Evolutionary conservation across 768 basidiomycete species (phyloP), one percentile per base, ranked within the genome.

Genomic region (Xerocomellus intermedius): DNA sequence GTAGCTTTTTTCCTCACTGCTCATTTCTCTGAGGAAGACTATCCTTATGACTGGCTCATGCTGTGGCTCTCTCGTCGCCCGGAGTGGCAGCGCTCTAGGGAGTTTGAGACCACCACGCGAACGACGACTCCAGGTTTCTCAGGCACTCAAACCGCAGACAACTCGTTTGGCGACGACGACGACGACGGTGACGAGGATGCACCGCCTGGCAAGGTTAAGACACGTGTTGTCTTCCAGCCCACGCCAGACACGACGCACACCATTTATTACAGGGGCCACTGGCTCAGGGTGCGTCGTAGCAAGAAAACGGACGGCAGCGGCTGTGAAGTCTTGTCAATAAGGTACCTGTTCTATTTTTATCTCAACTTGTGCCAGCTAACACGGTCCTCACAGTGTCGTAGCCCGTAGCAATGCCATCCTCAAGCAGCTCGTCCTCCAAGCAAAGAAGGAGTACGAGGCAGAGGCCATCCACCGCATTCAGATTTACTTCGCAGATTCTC

Each of bases 41-140:
- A 89, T 59, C 91, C 90, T 4, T 93, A 91, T 62, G 90, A 93
- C 73, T 93, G 90, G 90, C 79, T 93, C 49, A 92, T 92, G 88
- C 79, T 91, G 32, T 93, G 90, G 90, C 82, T 93, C 46, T 89
- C 89, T 41, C 85, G 89, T 48, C 81, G 88, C 76, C 80, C 90
- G 39, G 90, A 92, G 71, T 92, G 90, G 90, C 90, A 92, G 65
- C 86, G 89, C 37, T 91, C 90, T 8, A 83, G 91, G 53, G 91
- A 93, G 72, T 91, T 93, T 57, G 91, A 93, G 74, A 91, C 90
- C 0, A 93, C 91, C 17, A 92, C 90, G 13, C 82, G 90, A 36
- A 80, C 85, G 0, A 77, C 84, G 12, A 83, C 82, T 4, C 82
- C 86, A 3, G 82, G 84, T 22, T 77, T 81, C 56, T 77, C 79